These are phyloP conservation scores for Vanrija sp. DNA, from an alignment of 1,284 basidiomycete species.

Conservation along the genomic window DNA sequence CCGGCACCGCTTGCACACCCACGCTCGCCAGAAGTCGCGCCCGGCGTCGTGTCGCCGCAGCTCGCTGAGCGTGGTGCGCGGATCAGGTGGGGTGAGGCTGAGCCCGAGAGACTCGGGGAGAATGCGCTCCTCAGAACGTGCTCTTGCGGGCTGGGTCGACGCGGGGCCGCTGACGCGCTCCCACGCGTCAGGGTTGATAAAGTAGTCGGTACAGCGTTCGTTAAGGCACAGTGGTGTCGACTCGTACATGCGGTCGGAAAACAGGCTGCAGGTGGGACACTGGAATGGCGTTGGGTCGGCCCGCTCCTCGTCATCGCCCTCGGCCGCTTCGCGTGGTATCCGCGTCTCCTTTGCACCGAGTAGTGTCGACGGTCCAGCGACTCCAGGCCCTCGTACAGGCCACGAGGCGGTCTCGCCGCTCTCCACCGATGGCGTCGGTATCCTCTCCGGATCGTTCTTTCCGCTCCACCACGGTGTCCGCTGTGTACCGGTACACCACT, in stretches of 20 bases:
- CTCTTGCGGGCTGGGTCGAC: not conserved
- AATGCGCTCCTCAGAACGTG: slow-evolving; percentile 14
- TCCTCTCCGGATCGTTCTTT: not conserved
- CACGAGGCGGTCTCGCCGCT: slow-evolving; percentile 3
- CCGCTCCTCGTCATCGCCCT: not conserved
- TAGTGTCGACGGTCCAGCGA: slow-evolving; percentile 16
- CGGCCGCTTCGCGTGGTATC: not conserved
- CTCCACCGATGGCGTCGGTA: not conserved
- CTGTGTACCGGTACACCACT: slow-evolving; percentile 35
- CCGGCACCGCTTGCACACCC: slow-evolving; percentile 37
- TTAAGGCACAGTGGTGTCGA: slow-evolving; percentile 13
- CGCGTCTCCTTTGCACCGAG: slow-evolving; percentile 1
- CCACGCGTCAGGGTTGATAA: not conserved
- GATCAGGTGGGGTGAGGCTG: slow-evolving; percentile 19
- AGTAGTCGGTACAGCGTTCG: slow-evolving; percentile 7
- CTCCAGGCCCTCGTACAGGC: slow-evolving; percentile 15
- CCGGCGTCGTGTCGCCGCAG: slow-evolving; percentile 19
- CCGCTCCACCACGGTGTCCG: slow-evolving; percentile 37
- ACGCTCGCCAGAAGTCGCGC: slow-evolving; percentile 36
- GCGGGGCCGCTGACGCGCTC: slow-evolving; percentile 2
- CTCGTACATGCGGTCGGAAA: slow-evolving; percentile 12
- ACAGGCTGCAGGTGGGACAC: slow-evolving; percentile 4
- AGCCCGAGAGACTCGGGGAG: slow-evolving; percentile 25
- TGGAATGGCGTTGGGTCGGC: not conserved
- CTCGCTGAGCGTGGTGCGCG: slow-evolving; percentile 4